These are phyloP conservation scores for Chenopodium album DNA, from an alignment of 148 eudicot species.

Conservation along the genomic window DNA sequence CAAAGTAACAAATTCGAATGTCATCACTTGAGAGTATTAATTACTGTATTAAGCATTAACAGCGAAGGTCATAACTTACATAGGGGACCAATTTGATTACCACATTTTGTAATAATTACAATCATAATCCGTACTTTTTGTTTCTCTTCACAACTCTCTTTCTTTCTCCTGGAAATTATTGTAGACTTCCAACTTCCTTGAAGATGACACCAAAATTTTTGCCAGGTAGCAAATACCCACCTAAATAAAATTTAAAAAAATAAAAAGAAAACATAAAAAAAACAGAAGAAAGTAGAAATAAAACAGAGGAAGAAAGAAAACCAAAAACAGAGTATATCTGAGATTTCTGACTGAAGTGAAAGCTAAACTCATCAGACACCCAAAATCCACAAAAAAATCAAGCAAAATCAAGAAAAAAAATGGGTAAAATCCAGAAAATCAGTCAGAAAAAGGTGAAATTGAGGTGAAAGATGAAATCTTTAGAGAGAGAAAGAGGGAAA, in stretches of 20 bases:
- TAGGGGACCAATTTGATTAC: not conserved
- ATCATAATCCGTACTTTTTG: not conserved
- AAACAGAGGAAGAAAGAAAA: not conserved
- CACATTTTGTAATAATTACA: not conserved
- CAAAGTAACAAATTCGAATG: too few species aligned
- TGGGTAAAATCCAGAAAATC: slow-evolving; percentile 10
- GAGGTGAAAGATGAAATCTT: slow-evolving; percentile 30
- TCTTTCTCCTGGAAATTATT: not conserved
- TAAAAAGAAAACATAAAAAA: not conserved
- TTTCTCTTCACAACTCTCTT: not conserved
- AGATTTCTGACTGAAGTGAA: slow-evolving; percentile 9
- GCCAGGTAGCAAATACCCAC: not conserved
- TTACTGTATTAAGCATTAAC: too few species aligned
- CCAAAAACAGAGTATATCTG: not conserved
- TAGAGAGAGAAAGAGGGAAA: slow-evolving; percentile 4
- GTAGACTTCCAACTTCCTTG: not conserved
- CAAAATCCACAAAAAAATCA: slow-evolving; percentile 9
- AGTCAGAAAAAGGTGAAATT: slow-evolving; percentile 1
- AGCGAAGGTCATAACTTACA: too few species aligned
- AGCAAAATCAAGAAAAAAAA: slow-evolving; percentile 1
- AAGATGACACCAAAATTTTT: not conserved
- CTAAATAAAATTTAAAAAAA: not conserved
- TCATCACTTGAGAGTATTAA: too few species aligned
- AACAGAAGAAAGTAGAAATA: not conserved
- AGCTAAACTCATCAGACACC: not conserved